A percentile compares a stretch with the other conserved stretches of the same genome.
phyloP scores from a whole-genome alignment of 805 yeast species.

The Maudiozyma serrabonitensis region DNA sequence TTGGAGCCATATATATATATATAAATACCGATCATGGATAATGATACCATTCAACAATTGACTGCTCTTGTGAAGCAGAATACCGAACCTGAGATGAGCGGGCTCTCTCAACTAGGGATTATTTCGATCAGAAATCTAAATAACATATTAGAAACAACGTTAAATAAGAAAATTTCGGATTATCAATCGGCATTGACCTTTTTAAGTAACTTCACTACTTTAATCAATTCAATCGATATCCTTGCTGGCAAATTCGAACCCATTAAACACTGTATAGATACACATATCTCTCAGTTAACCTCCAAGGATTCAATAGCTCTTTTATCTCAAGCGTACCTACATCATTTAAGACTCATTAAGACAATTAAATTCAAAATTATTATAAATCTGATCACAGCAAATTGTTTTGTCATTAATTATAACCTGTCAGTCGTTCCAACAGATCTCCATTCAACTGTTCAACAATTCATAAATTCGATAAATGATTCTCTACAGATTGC shows the following conservation, averaged over 20 bases:
- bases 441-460: background rate
- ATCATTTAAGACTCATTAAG: conserved; percentile 10
- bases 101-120: no score
- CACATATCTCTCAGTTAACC: background rate
- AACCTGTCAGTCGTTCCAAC: conserved; percentile 33
- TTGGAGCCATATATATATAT: no score
- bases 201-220: background rate
- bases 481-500: background rate
- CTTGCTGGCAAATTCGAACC: background rate
- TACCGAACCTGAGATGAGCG: no score
- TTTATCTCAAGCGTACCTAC: conserved; percentile 2
- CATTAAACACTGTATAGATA: background rate
- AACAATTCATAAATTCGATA: background rate
- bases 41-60: no score
- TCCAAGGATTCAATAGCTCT: background rate
- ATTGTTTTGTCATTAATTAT: conserved; percentile 52
- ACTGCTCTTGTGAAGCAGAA: no score
- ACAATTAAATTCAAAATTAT: conserved; percentile 37
- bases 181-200: background rate
- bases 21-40: no score
- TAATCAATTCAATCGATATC: background rate
- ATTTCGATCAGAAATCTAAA: no score
- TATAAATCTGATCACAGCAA: conserved; percentile 55
- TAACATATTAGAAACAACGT: no score
- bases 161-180: background rate